Evolutionary conservation across 2,329 filamentous ascomycete species (phyloP), one percentile per base, ranked within the genome.

Genomic region (Proliferodiscus dingleyae): DNA sequence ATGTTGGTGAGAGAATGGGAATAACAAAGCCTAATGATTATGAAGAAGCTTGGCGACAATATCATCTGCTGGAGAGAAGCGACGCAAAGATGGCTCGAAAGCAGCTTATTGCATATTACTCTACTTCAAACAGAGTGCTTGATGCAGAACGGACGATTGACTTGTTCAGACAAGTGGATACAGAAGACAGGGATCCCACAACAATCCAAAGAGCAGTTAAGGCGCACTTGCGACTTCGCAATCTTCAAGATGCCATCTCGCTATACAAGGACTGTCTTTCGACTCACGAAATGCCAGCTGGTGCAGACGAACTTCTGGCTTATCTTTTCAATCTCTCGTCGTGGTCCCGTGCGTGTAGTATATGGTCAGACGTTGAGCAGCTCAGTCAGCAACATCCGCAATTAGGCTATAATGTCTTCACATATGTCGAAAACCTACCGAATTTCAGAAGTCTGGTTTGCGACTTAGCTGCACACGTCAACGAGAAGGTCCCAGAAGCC

Each of bases 121-220:
- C 66, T 6, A 54, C 50, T n/a, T 73, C 72, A 9, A 47, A 55
- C 33, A 52, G 61, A 10, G 28, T 57, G 2, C 39, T 65, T 19
- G 67, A 77, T 55, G 61, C 67, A 11, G 64, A 66, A 46, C 68
- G 71, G 37, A 63, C 66, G 15, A 63, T 70, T 39, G 50, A 64
- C n/a, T 49, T 79, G 7, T 79, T 79, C 54, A 57, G 69, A 22
- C 29, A 29, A 8, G 30, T 59, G 10, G 41, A 41, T n/a, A 21
- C 37, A 23, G 43, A 63, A 7, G 44, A 65, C 29, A 69, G 72
- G 21, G 65, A 62, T 2, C 53, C 62, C 6, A 61, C 63, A 4
- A 68, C 73, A 42, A 80, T 77, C 56, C 57, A 65, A 41, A 58
- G 64, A 32, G 65, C 70, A 21, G 66, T 73, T 18, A 62, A 63